Conservation (phyloP, 306 rosid species). For the Castanea crenata region DNA sequence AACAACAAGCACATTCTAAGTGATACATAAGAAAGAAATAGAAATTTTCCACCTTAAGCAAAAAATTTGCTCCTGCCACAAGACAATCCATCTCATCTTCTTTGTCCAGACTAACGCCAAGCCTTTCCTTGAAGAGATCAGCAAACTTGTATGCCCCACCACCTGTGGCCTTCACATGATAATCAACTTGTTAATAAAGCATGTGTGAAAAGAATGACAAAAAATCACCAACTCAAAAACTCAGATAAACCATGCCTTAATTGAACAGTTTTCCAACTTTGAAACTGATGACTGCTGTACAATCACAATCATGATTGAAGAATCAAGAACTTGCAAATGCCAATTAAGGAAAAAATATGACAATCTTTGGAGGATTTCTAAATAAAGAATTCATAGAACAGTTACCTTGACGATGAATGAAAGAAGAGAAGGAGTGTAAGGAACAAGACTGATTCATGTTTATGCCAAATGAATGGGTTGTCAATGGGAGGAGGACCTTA, state of each 20-base stretch:
- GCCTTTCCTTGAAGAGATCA: constrained; percentile 95
- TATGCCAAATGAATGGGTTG: background rate
- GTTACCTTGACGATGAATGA: background rate
- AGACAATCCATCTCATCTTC: constrained; percentile 99
- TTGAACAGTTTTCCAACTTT: background rate
- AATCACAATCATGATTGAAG: background rate
- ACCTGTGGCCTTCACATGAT: constrained; percentile 86
- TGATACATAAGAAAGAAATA: constrained; percentile 17
- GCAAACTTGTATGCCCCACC: constrained; percentile 98
- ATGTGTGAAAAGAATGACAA: background rate
- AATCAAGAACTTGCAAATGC: background rate
- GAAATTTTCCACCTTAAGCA: constrained; percentile 74
- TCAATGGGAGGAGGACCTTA: background rate
- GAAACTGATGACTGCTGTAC: background rate
- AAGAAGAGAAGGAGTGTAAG: background rate
- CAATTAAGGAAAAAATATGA: background rate
- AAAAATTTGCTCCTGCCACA: constrained; percentile 95
- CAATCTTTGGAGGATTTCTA: background rate
- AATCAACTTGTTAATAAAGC: constrained; percentile 9
- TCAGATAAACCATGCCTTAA: background rate
- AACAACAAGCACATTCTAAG: constrained; percentile 5
- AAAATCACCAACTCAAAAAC: background rate
- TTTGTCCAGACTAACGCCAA: constrained; percentile 94
- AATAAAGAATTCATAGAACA: background rate
- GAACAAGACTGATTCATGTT: background rate